A percentile compares a stretch with the other conserved stretches of the same genome.
Conservation (phyloP, 1,284 basidiomycete genomes). For the Heimioporus retisporus region DNA sequence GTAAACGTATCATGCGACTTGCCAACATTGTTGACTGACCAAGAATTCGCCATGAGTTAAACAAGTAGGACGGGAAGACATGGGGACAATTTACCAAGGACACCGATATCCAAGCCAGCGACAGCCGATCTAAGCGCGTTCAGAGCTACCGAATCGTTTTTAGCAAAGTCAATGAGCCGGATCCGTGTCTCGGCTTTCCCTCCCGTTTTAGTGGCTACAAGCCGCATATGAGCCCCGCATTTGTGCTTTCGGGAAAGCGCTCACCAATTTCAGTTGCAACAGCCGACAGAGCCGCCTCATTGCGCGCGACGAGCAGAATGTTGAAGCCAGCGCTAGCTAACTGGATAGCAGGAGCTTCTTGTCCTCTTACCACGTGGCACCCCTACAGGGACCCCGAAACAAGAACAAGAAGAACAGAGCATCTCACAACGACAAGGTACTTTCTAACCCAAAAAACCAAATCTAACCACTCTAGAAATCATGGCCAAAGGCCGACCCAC, state of each 20-base stretch:
- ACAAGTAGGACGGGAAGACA: no score
- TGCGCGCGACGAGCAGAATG: constrained; percentile 88
- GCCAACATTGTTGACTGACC: constrained; percentile 95
- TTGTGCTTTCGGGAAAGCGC: constrained; percentile 32
- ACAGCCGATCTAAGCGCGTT: constrained; percentile 63
- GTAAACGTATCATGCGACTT: constrained; percentile 85
- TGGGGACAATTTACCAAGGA: constrained; percentile 76
- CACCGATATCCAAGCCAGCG: constrained; percentile 77
- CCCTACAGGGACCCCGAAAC: no score
- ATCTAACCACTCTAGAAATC: no score
- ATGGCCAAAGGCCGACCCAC: no score
- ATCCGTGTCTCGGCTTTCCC: constrained; percentile 73
- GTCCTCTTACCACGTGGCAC: no score
- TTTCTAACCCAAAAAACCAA: no score
- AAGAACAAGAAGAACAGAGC: no score
- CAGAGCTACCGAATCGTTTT: constrained; percentile 64
- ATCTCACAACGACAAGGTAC: no score
- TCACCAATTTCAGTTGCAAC: constrained; percentile 85
- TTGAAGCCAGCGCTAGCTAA: constrained; percentile 92
- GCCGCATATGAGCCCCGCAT: constrained; percentile 2
- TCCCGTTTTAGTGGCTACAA: constrained; percentile 53
- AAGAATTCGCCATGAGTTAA: no score
- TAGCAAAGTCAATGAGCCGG: constrained; percentile 87
- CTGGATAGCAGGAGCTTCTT: constrained; percentile 77
- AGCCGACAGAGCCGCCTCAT: constrained; percentile 70